phyloP scores from a whole-genome alignment of 176 grass and related monocot genomes.

The Stipa capillata region DNA sequence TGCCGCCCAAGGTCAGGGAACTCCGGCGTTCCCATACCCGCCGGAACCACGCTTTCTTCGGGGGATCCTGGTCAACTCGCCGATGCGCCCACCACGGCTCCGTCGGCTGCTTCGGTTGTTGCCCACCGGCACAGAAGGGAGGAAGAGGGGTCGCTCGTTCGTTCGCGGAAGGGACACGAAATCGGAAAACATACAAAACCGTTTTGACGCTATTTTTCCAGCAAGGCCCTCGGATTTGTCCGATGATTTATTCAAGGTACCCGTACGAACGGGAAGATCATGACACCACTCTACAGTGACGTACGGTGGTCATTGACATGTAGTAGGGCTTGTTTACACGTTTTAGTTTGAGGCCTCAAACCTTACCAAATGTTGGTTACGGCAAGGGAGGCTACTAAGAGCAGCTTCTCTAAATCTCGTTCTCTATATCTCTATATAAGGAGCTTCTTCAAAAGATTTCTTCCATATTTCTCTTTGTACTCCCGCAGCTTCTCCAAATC shows the following conservation, averaged over 20 bases:
- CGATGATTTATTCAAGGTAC: neutral
- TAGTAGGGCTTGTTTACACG: no score
- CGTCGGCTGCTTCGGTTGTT: neutral
- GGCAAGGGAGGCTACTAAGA: no score
- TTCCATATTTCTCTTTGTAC: no score
- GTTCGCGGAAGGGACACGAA: slow-evolving; percentile 13
- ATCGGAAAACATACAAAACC: neutral
- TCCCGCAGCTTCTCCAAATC: no score
- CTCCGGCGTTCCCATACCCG: slow-evolving; percentile 81
- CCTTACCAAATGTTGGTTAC: no score
- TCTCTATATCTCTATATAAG: no score
- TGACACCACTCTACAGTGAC: no score
- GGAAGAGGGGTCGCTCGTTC: neutral
- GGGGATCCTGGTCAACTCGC: neutral
- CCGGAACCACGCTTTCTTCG: neutral
- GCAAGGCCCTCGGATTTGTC: neutral
- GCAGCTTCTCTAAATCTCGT: no score
- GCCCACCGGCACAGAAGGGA: slow-evolving; percentile 1
- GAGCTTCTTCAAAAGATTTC: no score
- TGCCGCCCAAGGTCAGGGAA: slow-evolving; percentile 86
- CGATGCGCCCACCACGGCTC: neutral
- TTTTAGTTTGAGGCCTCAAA: no score
- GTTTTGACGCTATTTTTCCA: neutral
- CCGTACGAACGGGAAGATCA: neutral
- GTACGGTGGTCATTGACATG: no score